phyloP scores from a whole-genome alignment of 2,329 filamentous ascomycete genomes.

The Epichloe hybrida region DNA sequence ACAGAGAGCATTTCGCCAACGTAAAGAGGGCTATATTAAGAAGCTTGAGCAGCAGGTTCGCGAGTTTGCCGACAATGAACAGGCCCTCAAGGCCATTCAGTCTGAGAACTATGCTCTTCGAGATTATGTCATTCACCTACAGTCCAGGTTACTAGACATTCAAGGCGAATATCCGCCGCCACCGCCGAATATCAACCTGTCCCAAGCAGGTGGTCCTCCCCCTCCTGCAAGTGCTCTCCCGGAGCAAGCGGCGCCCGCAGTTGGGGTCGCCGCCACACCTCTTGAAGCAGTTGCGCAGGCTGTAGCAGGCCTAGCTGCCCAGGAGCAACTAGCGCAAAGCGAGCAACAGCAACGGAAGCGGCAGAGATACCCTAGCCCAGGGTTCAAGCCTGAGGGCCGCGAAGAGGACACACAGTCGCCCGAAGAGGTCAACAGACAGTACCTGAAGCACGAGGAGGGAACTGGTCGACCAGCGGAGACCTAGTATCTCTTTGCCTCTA shows the following conservation, averaged over 20 bases:
- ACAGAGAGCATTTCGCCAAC: conserved; percentile 89
- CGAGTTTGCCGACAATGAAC: conserved; percentile 62
- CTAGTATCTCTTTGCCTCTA: conserved; percentile 6
- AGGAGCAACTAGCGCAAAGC: conserved; percentile 22
- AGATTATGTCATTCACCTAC: conserved; percentile 85
- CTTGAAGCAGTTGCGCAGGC: conserved; percentile 39
- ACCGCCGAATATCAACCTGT: conserved; percentile 64
- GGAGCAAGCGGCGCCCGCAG: conserved; percentile 13
- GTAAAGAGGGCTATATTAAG: conserved; percentile 97
- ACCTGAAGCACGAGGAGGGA: conserved; percentile 30
- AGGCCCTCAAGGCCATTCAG: conserved; percentile 67
- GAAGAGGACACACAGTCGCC: conserved; percentile 33
- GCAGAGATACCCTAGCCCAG: conserved; percentile 13
- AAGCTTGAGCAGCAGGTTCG: conserved; percentile 90
- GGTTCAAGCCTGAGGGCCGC: conserved; percentile 23
- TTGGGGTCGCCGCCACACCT: conserved; percentile 22
- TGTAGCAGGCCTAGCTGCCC: conserved; percentile 28
- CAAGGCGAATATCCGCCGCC: conserved; percentile 75
- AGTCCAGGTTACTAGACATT: conserved; percentile 71
- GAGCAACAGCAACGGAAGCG: conserved; percentile 17
- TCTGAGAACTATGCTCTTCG: conserved; percentile 80
- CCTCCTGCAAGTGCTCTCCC: conserved; percentile 11
- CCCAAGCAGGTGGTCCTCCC: conserved; percentile 14
- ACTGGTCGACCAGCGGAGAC: conserved; percentile 10
- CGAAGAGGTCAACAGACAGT: conserved; percentile 41